Evolutionary conservation across 2,329 filamentous ascomycete species (phyloP), one percentile per base, ranked within the genome.

Genomic region (Penicillium digitatum): DNA sequence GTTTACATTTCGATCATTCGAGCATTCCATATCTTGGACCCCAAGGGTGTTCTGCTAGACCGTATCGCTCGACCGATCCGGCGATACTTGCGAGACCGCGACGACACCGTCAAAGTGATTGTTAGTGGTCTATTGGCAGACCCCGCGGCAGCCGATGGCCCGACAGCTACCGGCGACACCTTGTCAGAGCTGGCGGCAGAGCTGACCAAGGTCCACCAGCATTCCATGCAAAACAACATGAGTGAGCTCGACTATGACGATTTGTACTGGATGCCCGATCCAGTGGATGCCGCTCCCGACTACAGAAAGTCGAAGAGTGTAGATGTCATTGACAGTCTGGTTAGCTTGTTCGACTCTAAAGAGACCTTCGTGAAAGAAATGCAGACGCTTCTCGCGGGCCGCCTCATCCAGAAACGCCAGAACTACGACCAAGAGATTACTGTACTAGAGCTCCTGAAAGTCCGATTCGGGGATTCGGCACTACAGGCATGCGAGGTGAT

Each of bases 401-500:
- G 92, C 44, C 76, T 99, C 3, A 74, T 86, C 18, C 78, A 79
- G 55, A 84, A 83, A 44, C 86, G 87, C 57, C 78, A 82, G 18
- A 79, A 83, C 24, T 95, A 91, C 63, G 82, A 88, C 56, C 90
- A 90, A 70, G 94, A 89, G 72, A 83, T 89, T 51, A 87, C 88
- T 52, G 88, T 96, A 5, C 81, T 97, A 6, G 86, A 93, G 54
- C 81, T 97, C 10, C 81, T 99, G 56, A 96, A 96, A 76, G 82
- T 89, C 58, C 86, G 92, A 9, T 92, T 96, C 54, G 93, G 93
- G 24, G 90, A 96, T 62, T 81, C 83, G 27, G 86, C 90, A 16
- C 78, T 99, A 43, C 94, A 97, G 70, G 89, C 89, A 46, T 96
- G 92, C 72, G 93, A 99, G 69, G 94, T 99, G 66, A 99, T 99